phyloP scores from a whole-genome alignment of 2,329 filamentous ascomycete genomes.

The Blastomyces gilchristii region DNA sequence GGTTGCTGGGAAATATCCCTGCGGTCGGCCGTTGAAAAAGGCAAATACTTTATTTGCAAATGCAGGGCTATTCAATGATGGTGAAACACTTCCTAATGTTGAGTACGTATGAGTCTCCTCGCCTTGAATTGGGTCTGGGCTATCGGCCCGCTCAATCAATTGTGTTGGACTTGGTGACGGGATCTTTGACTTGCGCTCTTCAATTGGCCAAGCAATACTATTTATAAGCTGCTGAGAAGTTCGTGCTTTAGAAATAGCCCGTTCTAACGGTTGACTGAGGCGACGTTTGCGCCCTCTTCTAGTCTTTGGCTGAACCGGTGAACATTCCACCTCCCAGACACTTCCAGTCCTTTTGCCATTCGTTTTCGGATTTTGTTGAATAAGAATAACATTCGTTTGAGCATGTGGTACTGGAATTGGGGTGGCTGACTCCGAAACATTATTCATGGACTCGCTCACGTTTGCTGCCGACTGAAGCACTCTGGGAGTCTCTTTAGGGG shows the following conservation, averaged over 20 bases:
- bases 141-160: not conserved
- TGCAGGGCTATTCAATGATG: slow-evolving; percentile 14
- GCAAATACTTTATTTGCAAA: slow-evolving; percentile 48
- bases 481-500: not conserved
- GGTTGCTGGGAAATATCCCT: slow-evolving; percentile 51
- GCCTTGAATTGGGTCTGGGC: slow-evolving; percentile 3
- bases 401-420: not conserved
- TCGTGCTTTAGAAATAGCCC: not conserved
- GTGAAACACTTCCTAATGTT: not conserved
- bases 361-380: not conserved
- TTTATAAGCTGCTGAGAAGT: not conserved
- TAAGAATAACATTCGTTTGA: not conserved
- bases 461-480: not conserved
- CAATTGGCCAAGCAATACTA: slow-evolving; percentile 3
- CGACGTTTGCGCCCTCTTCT: not conserved
- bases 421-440: not conserved
- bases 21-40: slow-evolving; percentile 46
- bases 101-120: not conserved
- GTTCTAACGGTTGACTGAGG: not conserved
- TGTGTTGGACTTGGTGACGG: slow-evolving; percentile 9
- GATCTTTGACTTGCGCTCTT: slow-evolving; percentile 4
- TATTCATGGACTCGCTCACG: not conserved
- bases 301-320: not conserved
- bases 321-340: slow-evolving; percentile 8
- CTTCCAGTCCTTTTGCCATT: not conserved